Percentiles rank a stretch among this genome's conserved stretches.
phyloP scores from a whole-genome alignment of 352 stramenopile genomes.

The Sclerospora graminicola region DNA sequence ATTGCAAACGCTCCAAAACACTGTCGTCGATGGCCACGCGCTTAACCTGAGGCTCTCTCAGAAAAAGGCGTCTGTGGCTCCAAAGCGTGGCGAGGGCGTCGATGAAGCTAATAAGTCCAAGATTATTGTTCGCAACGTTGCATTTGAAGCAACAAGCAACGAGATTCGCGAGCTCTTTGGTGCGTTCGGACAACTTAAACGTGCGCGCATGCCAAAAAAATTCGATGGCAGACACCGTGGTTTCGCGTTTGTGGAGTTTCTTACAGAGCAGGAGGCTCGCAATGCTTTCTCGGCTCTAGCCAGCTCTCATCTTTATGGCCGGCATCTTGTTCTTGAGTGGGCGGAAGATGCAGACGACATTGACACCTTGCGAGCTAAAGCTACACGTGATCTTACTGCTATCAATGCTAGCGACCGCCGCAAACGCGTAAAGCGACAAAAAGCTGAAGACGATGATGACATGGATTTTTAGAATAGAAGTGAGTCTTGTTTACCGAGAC shows the following conservation, averaged over 20 bases:
- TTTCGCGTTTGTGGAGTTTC: slow-evolving; percentile 98
- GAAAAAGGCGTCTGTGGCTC: slow-evolving; percentile 53
- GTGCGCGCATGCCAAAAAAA: slow-evolving; percentile 97
- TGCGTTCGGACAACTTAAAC: slow-evolving; percentile 95
- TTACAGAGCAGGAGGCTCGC: slow-evolving; percentile 92
- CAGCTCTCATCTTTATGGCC: slow-evolving; percentile 97
- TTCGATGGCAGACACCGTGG: slow-evolving; percentile 96
- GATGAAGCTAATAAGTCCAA: slow-evolving; percentile 81
- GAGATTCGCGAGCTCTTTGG: slow-evolving; percentile 97
- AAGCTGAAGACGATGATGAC: slow-evolving; percentile 35
- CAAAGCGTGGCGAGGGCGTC: slow-evolving; percentile 30
- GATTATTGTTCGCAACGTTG: slow-evolving; percentile 97
- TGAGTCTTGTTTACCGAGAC: neutral
- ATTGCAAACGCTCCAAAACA: slow-evolving; percentile 60
- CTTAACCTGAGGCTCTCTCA: slow-evolving; percentile 92
- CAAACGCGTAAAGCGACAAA: slow-evolving; percentile 46
- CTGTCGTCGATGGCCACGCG: slow-evolving; percentile 91
- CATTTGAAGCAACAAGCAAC: slow-evolving; percentile 95
- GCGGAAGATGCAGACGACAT: slow-evolving; percentile 84
- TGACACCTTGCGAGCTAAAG: slow-evolving; percentile 77
- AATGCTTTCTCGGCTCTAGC: slow-evolving; percentile 88
- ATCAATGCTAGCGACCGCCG: slow-evolving; percentile 61
- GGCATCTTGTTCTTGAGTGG: slow-evolving; percentile 98
- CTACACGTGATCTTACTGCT: slow-evolving; percentile 52
- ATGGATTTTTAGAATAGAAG: slow-evolving; percentile 28